Percentiles rank a stretch among this genome's conserved stretches.
phyloP scores from a whole-genome alignment of 768 basidiomycete genomes.

The Leucosporidium scottii region DNA sequence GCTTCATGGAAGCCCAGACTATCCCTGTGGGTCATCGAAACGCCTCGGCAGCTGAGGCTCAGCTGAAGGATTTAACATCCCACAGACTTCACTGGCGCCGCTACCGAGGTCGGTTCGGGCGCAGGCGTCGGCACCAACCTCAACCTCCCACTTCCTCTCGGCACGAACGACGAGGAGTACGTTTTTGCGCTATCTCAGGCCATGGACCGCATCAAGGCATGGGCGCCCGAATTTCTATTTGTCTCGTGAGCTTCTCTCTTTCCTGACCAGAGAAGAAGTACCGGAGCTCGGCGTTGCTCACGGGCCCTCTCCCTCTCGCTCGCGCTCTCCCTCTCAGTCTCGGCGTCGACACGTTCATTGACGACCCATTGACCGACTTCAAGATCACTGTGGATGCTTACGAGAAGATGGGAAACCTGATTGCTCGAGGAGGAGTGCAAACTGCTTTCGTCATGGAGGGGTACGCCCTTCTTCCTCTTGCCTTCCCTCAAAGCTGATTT shows the following conservation, averaged over 20 bases:
- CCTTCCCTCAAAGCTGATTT: no score
- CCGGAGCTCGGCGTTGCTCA: no score
- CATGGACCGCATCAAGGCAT: constrained; percentile 28
- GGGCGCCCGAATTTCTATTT: constrained; percentile 37
- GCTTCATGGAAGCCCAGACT: constrained; percentile 41
- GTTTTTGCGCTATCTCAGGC: constrained; percentile 35
- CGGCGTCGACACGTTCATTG: constrained; percentile 43
- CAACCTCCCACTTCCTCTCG: constrained; percentile 41
- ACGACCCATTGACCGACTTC: constrained; percentile 42
- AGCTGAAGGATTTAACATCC: not conserved
- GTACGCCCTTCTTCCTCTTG: constrained; percentile 30
- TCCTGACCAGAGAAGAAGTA: no score
- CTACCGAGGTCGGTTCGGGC: constrained; percentile 37
- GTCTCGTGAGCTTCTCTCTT: constrained; percentile 36
- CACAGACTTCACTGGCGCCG: constrained; percentile 41
- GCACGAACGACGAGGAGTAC: constrained; percentile 38
- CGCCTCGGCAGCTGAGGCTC: not conserved
- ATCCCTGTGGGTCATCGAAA: constrained; percentile 38
- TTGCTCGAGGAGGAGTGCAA: constrained; percentile 28
- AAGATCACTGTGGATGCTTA: constrained; percentile 39
- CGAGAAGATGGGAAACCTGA: constrained; percentile 36
- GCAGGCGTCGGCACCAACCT: constrained; percentile 37
- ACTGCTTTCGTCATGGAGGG: constrained; percentile 45
- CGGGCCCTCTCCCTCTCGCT: not conserved
- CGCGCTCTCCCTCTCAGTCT: constrained; percentile 31